Evolutionary conservation across 495 filamentous ascomycete species (phyloP).

Genomic region (Recurvomyces mirabilis): DNA sequence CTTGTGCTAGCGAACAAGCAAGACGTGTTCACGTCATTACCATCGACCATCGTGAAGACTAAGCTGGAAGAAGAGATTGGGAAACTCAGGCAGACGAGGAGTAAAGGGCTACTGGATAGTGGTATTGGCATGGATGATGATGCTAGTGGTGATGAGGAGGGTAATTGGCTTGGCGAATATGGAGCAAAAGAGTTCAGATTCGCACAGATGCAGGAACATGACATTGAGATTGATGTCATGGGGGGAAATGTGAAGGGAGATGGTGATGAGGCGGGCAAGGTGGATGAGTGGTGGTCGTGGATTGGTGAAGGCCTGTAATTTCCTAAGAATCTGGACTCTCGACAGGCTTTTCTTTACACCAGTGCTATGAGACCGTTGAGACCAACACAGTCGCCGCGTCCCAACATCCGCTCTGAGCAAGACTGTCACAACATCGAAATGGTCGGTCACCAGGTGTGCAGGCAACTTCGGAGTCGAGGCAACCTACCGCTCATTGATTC

Average conservation of each 20-base stretch:
- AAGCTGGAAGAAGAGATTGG: slow-evolving; percentile 74
- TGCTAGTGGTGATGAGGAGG: slow-evolving; percentile 49
- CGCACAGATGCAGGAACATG: slow-evolving; percentile 66
- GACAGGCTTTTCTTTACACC: too few species aligned
- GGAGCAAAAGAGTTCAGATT: slow-evolving; percentile 70
- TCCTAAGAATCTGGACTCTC: too few species aligned
- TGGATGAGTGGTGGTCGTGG: slow-evolving; percentile 83
- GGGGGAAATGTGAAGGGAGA: slow-evolving; percentile 58
- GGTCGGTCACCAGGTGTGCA: too few species aligned
- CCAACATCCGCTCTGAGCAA: too few species aligned
- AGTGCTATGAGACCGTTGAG: too few species aligned
- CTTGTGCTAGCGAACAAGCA: slow-evolving; percentile 88
- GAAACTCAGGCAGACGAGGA: slow-evolving; percentile 62
- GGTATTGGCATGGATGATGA: slow-evolving; percentile 49
- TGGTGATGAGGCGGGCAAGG: slow-evolving; percentile 55
- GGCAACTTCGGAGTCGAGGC: too few species aligned
- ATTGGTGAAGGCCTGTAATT: slow-evolving; percentile 37
- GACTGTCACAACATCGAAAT: too few species aligned
- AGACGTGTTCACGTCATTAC: slow-evolving; percentile 88
- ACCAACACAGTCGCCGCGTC: too few species aligned
- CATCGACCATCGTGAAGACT: slow-evolving; percentile 61
- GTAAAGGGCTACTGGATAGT: slow-evolving; percentile 70
- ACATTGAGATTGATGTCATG: slow-evolving; percentile 64
- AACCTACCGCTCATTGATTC: too few species aligned
- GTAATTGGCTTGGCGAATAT: slow-evolving; percentile 66